Conservation (phyloP, 352 stramenopile species). For the Phytophthora hibernalis region DNA sequence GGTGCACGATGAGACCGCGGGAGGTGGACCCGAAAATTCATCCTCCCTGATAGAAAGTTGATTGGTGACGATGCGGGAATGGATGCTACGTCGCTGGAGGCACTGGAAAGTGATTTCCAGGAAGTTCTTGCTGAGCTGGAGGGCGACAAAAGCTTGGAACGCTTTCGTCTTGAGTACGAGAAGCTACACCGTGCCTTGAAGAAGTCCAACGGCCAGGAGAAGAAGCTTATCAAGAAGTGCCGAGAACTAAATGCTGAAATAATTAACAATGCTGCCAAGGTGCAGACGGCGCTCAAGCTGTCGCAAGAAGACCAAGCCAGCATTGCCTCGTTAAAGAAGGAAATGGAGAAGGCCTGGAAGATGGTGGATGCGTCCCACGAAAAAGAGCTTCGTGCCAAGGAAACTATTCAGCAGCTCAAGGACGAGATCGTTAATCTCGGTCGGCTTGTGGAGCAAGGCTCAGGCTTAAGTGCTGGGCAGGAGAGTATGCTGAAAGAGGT, state of each 20-base stretch:
- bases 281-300: slow-evolving; percentile 95
- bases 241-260: slow-evolving; percentile 95
- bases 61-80: slow-evolving; percentile 57
- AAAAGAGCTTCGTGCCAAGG: slow-evolving; percentile 94
- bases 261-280: slow-evolving; percentile 96
- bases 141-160: slow-evolving; percentile 93
- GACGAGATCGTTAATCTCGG: slow-evolving; percentile 96
- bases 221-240: slow-evolving; percentile 96
- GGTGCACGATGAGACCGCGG: slow-evolving; percentile 9
- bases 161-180: slow-evolving; percentile 96
- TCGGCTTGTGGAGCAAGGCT: slow-evolving; percentile 95
- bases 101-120: slow-evolving; percentile 94
- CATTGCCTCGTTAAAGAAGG: slow-evolving; percentile 94
- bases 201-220: slow-evolving; percentile 95
- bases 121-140: slow-evolving; percentile 92
- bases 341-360: slow-evolving; percentile 97
- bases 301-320: slow-evolving; percentile 94
- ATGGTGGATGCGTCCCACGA: slow-evolving; percentile 96
- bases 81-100: slow-evolving; percentile 77
- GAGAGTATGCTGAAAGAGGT: slow-evolving; percentile 95
- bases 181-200: slow-evolving; percentile 95
- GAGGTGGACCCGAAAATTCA: slow-evolving; percentile 17
- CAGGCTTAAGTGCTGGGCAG: slow-evolving; percentile 91
- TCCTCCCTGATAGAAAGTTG: slow-evolving; percentile 49
- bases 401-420: slow-evolving; percentile 95